phyloP scores from a whole-genome alignment of 2,329 filamentous ascomycete species.

The Thelonectria blattea region DNA sequence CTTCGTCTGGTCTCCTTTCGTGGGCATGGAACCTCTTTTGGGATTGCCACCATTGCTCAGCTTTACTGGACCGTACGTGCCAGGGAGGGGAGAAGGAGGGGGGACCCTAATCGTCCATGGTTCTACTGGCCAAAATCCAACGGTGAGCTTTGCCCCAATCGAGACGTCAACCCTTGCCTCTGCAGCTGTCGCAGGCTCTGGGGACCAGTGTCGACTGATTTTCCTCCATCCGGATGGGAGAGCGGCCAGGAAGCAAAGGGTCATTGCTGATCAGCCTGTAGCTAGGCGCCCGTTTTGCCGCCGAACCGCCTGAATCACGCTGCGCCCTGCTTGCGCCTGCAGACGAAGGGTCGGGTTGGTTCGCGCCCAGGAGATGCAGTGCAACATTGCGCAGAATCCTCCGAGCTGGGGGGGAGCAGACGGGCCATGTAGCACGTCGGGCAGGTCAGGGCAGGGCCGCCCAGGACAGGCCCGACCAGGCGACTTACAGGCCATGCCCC shows the following conservation, averaged over 20 bases:
- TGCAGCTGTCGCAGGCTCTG: background rate
- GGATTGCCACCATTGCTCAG: background rate
- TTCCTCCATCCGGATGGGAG: background rate
- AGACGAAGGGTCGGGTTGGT: slow-evolving; percentile 14
- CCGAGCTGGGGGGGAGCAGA: slow-evolving; percentile 3
- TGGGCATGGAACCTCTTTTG: background rate
- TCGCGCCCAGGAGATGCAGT: slow-evolving; percentile 4
- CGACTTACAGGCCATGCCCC: slow-evolving; percentile 4
- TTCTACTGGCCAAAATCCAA: background rate
- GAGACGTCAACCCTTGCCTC: background rate
- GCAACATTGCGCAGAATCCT: slow-evolving; percentile 11
- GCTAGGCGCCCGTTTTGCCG: slow-evolving; percentile 3
- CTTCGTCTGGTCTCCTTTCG: background rate
- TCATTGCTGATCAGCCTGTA: background rate
- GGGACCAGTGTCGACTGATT: background rate
- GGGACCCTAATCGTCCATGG: background rate
- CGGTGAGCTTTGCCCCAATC: slow-evolving; percentile 2
- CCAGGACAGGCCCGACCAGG: background rate
- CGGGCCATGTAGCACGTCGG: background rate
- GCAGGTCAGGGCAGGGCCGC: background rate
- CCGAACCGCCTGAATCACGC: slow-evolving; percentile 1
- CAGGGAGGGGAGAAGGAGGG: background rate
- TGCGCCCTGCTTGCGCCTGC: slow-evolving; percentile 7
- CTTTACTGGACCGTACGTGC: background rate
- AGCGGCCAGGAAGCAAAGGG: background rate